Conservation (phyloP, 805 yeast species). For the Zygoascus flipseniorum region DNA sequence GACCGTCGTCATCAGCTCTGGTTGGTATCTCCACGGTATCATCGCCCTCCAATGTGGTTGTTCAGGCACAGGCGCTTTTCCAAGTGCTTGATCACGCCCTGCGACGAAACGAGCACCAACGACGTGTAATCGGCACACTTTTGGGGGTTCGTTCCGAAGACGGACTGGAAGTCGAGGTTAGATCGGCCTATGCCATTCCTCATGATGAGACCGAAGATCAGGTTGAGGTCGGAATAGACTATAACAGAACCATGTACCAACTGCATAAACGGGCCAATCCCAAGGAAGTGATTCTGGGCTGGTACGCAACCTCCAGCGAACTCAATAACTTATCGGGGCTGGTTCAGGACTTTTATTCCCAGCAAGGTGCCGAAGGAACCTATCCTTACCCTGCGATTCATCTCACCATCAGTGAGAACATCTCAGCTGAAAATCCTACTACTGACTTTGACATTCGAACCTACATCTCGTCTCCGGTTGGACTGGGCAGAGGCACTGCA, state of each 20-base stretch:
- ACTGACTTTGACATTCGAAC: slow-evolving; percentile 46
- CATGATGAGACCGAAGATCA: slow-evolving; percentile 69
- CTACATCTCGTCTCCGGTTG: slow-evolving; percentile 72
- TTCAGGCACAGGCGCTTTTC: slow-evolving; percentile 49
- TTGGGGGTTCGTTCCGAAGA: slow-evolving; percentile 79
- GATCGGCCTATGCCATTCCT: slow-evolving; percentile 74
- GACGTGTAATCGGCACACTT: slow-evolving; percentile 71
- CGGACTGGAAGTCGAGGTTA: slow-evolving; percentile 63
- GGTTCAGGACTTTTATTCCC: slow-evolving; percentile 74
- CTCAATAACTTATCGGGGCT: slow-evolving; percentile 67
- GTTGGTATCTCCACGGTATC: slow-evolving; percentile 17
- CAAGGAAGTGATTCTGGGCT: slow-evolving; percentile 70
- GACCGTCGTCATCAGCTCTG: slow-evolving; percentile 14
- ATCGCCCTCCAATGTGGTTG: slow-evolving; percentile 18
- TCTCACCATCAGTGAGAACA: slow-evolving; percentile 41
- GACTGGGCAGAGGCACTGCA: slow-evolving; percentile 35
- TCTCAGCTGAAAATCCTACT: slow-evolving; percentile 32
- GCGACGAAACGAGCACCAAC: slow-evolving; percentile 45
- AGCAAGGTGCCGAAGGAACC: slow-evolving; percentile 54
- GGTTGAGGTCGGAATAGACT: slow-evolving; percentile 67
- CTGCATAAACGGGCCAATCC: slow-evolving; percentile 73
- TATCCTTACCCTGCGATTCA: slow-evolving; percentile 73
- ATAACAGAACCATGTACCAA: slow-evolving; percentile 60
- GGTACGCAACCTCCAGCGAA: slow-evolving; percentile 56
- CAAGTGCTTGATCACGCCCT: slow-evolving; percentile 66